A percentile compares a stretch with the other conserved stretches of the same genome.
phyloP scores from a whole-genome alignment of 441 rosid genomes.

The Biscutella laevigata region DNA sequence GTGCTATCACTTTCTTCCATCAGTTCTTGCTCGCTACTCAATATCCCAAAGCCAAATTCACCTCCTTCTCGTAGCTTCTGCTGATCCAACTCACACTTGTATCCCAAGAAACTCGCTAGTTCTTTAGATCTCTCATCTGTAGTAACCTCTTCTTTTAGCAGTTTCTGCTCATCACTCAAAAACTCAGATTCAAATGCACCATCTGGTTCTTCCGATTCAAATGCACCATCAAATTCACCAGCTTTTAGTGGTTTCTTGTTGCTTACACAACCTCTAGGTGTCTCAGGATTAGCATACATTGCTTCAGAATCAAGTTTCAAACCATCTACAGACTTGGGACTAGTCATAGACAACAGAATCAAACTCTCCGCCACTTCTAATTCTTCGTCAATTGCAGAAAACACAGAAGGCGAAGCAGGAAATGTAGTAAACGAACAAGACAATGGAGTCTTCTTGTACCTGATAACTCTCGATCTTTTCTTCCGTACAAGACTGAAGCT shows the following conservation, averaged over 20 bases:
- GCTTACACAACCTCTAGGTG: conserved; percentile 18
- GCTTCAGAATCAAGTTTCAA: conserved; percentile 27
- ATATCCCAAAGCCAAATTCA: background rate
- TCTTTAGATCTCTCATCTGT: conserved; percentile 4
- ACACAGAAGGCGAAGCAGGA: conserved; percentile 32
- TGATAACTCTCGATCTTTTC: conserved; percentile 48
- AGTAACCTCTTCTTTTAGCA: conserved; percentile 10
- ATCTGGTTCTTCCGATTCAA: too few species aligned
- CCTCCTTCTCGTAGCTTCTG: background rate
- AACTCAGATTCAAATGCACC: conserved; percentile 15
- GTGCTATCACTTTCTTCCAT: background rate
- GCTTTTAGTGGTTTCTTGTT: conserved; percentile 15
- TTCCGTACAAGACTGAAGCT: conserved; percentile 28
- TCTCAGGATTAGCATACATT: conserved; percentile 25
- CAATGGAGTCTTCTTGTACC: conserved; percentile 38
- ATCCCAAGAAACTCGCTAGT: background rate
- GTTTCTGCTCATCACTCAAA: conserved; percentile 16
- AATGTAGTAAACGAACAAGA: conserved; percentile 37
- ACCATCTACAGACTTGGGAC: conserved; percentile 19
- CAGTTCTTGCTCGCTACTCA: background rate
- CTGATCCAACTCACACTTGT: conserved; percentile 8
- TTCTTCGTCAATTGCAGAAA: conserved; percentile 32
- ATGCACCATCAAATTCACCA: too few species aligned
- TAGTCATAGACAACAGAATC: conserved; percentile 48
- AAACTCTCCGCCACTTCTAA: conserved; percentile 47